These are phyloP conservation scores for Xylariaceae sp. DNA, from an alignment of 2,329 filamentous ascomycete species.

Conservation along the genomic window DNA sequence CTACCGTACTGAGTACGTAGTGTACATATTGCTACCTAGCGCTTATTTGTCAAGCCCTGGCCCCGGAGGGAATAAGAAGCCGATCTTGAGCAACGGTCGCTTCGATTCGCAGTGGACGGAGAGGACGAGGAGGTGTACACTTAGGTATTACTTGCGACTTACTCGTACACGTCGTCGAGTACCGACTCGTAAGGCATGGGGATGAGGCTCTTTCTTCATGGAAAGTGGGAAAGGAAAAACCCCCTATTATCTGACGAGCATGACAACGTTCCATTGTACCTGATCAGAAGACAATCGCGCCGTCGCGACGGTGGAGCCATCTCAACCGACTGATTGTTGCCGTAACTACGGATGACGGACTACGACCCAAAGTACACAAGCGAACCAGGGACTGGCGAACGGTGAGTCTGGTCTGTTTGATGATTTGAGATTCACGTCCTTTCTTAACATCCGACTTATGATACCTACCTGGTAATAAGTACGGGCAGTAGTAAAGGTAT, in stretches of 20 bases:
- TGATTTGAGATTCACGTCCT: background rate
- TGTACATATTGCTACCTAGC: constrained; percentile 16
- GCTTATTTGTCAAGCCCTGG: constrained; percentile 28
- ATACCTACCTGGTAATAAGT: too few species aligned
- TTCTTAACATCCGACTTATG: too few species aligned
- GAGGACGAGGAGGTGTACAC: background rate
- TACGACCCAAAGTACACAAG: background rate
- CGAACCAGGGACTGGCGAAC: background rate
- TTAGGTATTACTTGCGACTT: too few species aligned
- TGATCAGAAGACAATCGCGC: background rate
- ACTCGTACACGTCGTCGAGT: too few species aligned
- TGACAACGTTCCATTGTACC: background rate
- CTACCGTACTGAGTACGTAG: background rate
- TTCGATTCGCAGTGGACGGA: background rate
- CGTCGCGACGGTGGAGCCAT: background rate
- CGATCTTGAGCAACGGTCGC: constrained; percentile 17
- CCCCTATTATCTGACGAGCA: background rate
- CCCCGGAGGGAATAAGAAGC: constrained; percentile 29
- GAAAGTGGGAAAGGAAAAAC: background rate
- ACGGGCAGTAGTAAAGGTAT: too few species aligned
- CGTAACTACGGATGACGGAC: background rate
- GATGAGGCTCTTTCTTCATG: background rate
- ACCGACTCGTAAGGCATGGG: too few species aligned
- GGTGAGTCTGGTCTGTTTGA: background rate
- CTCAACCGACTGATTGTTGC: background rate